Conservation (phyloP, 1,139 yeast species). For the Meyerozyma sp. region DNA sequence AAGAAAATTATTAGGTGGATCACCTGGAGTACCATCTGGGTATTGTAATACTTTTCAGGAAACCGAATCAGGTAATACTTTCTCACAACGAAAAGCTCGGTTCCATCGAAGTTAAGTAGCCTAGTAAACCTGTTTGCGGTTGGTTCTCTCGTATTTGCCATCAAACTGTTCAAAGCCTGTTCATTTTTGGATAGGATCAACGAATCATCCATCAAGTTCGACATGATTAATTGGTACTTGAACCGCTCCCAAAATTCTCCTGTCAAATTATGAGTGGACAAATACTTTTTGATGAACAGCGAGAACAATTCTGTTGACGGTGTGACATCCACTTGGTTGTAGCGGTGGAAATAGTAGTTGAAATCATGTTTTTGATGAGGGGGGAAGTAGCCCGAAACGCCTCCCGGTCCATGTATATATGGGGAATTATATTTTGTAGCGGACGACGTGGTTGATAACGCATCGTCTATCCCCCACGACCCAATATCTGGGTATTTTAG, state of each 20-base stretch:
- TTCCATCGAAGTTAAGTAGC: constrained; percentile 15
- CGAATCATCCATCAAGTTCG: constrained; percentile 39
- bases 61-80: constrained; percentile 12
- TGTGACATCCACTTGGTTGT: background rate
- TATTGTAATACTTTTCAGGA: constrained; percentile 4
- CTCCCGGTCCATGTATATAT: background rate
- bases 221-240: constrained; percentile 36
- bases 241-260: constrained; percentile 36
- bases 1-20: constrained; percentile 9
- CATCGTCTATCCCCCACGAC: constrained; percentile 1
- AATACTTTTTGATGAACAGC: background rate
- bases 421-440: background rate
- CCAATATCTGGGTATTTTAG: constrained; percentile 1
- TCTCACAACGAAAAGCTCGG: constrained; percentile 12
- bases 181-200: constrained; percentile 43
- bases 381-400: background rate
- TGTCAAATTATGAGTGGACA: constrained; percentile 1
- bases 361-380: background rate
- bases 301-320: background rate
- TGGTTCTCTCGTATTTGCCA: constrained; percentile 13
- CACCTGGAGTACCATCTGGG: constrained; percentile 5
- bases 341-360: background rate
- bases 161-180: constrained; percentile 19
- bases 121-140: constrained; percentile 4
- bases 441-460: background rate